These are phyloP conservation scores for Calocybe indica DNA, from an alignment of 768 basidiomycete genomes.

Conservation along the genomic window DNA sequence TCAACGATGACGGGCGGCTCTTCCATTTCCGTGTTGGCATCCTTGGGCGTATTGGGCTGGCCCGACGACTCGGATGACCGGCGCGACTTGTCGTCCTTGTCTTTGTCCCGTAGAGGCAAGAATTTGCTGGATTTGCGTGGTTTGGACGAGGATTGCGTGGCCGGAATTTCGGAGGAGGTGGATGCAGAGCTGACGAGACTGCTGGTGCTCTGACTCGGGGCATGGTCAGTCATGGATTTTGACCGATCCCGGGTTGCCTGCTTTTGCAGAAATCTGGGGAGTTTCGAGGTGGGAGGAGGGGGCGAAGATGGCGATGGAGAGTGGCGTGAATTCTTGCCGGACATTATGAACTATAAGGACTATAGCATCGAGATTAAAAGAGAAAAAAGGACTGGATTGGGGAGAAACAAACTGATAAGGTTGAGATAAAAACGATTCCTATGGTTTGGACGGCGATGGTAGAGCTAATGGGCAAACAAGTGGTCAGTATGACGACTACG, in stretches of 20 bases:
- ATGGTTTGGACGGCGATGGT: no score
- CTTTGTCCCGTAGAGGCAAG: constrained; percentile 26
- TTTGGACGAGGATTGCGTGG: constrained; percentile 9
- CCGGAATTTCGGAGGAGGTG: constrained; percentile 12
- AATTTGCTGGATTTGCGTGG: constrained; percentile 29
- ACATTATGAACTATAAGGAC: constrained; percentile 25
- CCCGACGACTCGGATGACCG: constrained; percentile 5
- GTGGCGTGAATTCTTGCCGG: constrained; percentile 38
- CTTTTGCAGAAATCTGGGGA: constrained; percentile 67
- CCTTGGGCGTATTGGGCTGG: neutral
- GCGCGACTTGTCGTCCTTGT: constrained; percentile 19
- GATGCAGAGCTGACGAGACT: constrained; percentile 24
- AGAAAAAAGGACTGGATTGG: no score
- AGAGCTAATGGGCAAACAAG: no score
- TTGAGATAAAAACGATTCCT: no score
- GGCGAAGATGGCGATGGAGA: constrained; percentile 36
- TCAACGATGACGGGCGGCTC: constrained; percentile 67
- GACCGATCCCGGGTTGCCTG: constrained; percentile 51
- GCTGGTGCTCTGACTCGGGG: constrained; percentile 37
- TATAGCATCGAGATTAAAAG: no score
- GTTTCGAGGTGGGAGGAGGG: constrained; percentile 40
- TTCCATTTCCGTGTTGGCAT: constrained; percentile 17
- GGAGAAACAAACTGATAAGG: no score
- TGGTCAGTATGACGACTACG: no score
- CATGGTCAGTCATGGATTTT: constrained; percentile 40